Evolutionary conservation across 345 rosid genomes (phyloP).

Genomic region (Cardamine occulta): DNA sequence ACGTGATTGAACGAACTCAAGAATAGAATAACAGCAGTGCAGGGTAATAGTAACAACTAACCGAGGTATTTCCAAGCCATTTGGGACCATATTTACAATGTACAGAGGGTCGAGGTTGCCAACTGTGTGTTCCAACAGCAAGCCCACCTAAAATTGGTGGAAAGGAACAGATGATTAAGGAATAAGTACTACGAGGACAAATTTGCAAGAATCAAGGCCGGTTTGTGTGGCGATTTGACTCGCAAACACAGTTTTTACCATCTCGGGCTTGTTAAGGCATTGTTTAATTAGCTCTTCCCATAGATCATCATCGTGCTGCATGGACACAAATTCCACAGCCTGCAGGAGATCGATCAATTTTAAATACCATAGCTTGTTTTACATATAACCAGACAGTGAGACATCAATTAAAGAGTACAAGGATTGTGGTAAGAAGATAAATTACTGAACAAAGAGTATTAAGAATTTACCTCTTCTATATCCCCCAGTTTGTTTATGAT

Average conservation of each 20-base stretch:
- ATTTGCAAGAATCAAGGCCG: neutral
- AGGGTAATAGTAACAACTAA: slow-evolving; percentile 47
- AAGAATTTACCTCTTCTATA: slow-evolving; percentile 80
- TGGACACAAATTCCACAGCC: slow-evolving; percentile 97
- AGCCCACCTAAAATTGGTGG: slow-evolving; percentile 73
- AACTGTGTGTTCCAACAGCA: slow-evolving; percentile 96
- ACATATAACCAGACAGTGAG: slow-evolving; percentile 17
- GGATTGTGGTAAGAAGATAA: slow-evolving; percentile 12
- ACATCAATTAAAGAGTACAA: slow-evolving; percentile 18
- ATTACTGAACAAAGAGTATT: slow-evolving; percentile 2
- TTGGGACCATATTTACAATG: slow-evolving; percentile 96
- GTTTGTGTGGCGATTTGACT: slow-evolving; percentile 4
- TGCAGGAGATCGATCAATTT: slow-evolving; percentile 47
- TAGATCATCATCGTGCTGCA: slow-evolving; percentile 98
- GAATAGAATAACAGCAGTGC: neutral
- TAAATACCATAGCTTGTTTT: slow-evolving; percentile 16
- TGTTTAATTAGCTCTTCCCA: slow-evolving; percentile 99
- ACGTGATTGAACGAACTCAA: neutral
- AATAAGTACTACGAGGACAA: slow-evolving; percentile 14
- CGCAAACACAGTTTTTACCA: slow-evolving; percentile 52
- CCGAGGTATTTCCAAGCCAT: slow-evolving; percentile 99
- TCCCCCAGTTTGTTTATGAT: slow-evolving; percentile 91
- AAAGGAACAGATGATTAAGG: slow-evolving; percentile 22
- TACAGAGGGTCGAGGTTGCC: slow-evolving; percentile 98
- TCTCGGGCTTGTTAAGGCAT: slow-evolving; percentile 95